These are phyloP conservation scores for Choanephora cucurbitarum DNA, from an alignment of 371 early-diverging fungal genomes.

Conservation along the genomic window DNA sequence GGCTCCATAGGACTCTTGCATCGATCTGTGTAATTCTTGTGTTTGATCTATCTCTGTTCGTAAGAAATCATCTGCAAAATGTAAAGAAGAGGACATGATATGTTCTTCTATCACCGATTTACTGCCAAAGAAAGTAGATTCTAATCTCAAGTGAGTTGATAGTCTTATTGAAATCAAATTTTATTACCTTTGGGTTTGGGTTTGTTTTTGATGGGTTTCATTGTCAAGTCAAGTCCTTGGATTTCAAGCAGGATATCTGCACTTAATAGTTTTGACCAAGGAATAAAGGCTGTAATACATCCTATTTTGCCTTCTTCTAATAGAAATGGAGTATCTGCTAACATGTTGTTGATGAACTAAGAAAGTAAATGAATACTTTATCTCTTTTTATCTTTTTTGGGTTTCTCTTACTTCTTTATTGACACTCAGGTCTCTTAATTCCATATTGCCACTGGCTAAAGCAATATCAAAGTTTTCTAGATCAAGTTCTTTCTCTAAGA, in stretches of 20 bases:
- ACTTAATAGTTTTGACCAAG: slow-evolving; percentile 83
- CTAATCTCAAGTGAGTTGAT: too few relatives aligned
- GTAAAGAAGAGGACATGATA: slow-evolving; percentile 80
- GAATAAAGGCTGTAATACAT: slow-evolving; percentile 73
- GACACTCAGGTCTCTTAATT: slow-evolving; percentile 77
- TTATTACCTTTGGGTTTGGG: slow-evolving; percentile 30
- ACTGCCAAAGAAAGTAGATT: not conserved
- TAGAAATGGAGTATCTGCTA: slow-evolving; percentile 67
- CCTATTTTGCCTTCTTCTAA: slow-evolving; percentile 71
- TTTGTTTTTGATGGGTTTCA: slow-evolving; percentile 53
- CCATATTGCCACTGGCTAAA: slow-evolving; percentile 78
- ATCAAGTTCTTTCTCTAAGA: slow-evolving; percentile 78
- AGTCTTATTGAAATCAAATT: too few relatives aligned
- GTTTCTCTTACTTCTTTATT: slow-evolving; percentile 68
- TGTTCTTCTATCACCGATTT: slow-evolving; percentile 46
- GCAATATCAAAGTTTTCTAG: slow-evolving; percentile 86
- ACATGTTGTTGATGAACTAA: slow-evolving; percentile 62
- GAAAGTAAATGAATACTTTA: not conserved
- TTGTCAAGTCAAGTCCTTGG: slow-evolving; percentile 68
- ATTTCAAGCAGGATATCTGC: slow-evolving; percentile 77
- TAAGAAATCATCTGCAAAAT: slow-evolving; percentile 87
- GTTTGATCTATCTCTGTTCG: slow-evolving; percentile 65
- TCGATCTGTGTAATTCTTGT: slow-evolving; percentile 55
- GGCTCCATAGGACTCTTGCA: slow-evolving; percentile 56
- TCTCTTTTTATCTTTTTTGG: not conserved